phyloP scores from a whole-genome alignment of 2,329 filamentous ascomycete genomes.

The Camillea tinctor region DNA sequence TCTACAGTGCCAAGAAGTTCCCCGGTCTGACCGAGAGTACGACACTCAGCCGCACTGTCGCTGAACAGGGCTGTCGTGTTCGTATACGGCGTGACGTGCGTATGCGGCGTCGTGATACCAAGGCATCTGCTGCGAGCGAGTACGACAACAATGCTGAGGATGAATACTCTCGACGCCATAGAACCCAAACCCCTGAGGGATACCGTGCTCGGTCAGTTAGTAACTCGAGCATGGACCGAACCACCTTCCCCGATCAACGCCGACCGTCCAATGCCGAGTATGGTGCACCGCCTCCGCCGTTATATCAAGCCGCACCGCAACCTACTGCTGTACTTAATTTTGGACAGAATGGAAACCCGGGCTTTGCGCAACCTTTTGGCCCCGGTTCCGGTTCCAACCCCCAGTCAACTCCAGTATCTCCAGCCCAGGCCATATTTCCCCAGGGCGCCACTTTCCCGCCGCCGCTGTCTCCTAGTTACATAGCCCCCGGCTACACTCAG shows the following conservation, averaged over 20 bases:
- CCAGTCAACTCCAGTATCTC: slow-evolving; percentile 31
- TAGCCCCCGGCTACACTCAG: slow-evolving; percentile 19
- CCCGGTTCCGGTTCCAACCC: slow-evolving; percentile 21
- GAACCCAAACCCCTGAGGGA: slow-evolving; percentile 32
- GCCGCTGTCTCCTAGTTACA: slow-evolving; percentile 21
- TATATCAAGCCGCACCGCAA: slow-evolving; percentile 25
- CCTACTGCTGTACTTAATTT: slow-evolving; percentile 28
- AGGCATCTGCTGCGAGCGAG: slow-evolving; percentile 46
- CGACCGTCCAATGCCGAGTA: slow-evolving; percentile 32
- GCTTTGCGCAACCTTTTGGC: slow-evolving; percentile 28
- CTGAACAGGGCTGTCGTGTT: slow-evolving; percentile 94
- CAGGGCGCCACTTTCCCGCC: slow-evolving; percentile 15
- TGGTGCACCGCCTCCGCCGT: slow-evolving; percentile 26
- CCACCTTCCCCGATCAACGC: slow-evolving; percentile 26
- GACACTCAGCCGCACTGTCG: slow-evolving; percentile 80
- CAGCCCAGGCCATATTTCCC: slow-evolving; percentile 27
- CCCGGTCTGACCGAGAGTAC: slow-evolving; percentile 91
- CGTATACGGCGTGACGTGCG: slow-evolving; percentile 91
- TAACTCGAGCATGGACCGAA: slow-evolving; percentile 32
- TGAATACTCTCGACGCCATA: slow-evolving; percentile 36
- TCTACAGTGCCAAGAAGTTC: slow-evolving; percentile 98
- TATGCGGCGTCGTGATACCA: slow-evolving; percentile 80
- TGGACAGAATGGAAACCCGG: slow-evolving; percentile 21
- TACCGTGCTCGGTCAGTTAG: slow-evolving; percentile 32
- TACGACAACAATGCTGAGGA: slow-evolving; percentile 58